Base-by-base conservation (phyloP, 768 basidiomycete genomes). In the Russula dissimulans region DNA sequence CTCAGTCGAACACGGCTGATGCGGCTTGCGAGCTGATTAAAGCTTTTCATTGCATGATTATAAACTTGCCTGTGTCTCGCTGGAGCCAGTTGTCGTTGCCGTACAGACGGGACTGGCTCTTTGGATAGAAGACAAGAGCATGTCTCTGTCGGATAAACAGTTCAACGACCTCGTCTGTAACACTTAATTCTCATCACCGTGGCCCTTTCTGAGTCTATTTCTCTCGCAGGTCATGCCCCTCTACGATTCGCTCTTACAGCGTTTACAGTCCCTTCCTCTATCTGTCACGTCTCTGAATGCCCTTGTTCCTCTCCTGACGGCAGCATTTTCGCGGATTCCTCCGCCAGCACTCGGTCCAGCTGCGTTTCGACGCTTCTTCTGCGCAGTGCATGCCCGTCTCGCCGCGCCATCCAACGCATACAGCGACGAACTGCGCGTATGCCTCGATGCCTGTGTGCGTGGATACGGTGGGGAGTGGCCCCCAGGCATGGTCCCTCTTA, bases 101-200 rank as follows among this genome's bases (percentile, higher is more conserved):
- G 22, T 62, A 12, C 61, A 62, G 15, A 38, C 10, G 14, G 56
- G 56, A 7, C 29, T 62, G 51, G 56, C 47, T 26, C 22, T 62
- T 29, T 62, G 61, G 61, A 53, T 62, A 29, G 61, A 62, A 43
- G 61, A 62, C 45, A 38, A 43, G 29, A n/a, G 26, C 38, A 15
- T 31, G n/a, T 36, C 45, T 26, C 26, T 62, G 32, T 46, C 32
- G 12, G 56, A 10, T 9, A 51, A 54, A 15, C 36, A 42, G 26
- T 57, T 57, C 47, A 62, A 62, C 46, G 45, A 57, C 31, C 29
- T 57, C 8, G 61, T 62, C 18, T 12, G 60, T 47, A 11, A 47
- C 32, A 8, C 11, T 57, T 32, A 7, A 10, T n/a, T 18, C 46
- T 56, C 22, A 34, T 22, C 29, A 15, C 31, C 14, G 7, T 17